These are phyloP conservation scores for Hirschfeldia incana DNA, from an alignment of 345 rosid genomes.

Conservation along the genomic window DNA sequence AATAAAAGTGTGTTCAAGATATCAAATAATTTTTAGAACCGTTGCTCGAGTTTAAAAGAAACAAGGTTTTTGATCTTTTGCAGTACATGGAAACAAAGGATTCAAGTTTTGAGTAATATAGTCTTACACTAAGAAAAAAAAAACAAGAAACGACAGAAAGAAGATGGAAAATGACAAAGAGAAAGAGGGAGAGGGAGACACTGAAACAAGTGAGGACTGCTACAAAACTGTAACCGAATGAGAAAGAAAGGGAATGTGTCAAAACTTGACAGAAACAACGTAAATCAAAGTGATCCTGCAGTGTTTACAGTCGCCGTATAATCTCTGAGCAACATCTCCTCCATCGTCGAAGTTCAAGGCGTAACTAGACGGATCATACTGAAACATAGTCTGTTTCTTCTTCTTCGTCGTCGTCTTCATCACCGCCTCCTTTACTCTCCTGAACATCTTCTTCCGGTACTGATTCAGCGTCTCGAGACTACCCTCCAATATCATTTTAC, in stretches of 20 bases:
- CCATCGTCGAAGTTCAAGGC: conserved; percentile 88
- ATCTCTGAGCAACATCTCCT: conserved; percentile 23
- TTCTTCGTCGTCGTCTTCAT: conserved; percentile 24
- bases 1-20: background rate
- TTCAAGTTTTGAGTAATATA: background rate
- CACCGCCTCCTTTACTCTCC: conserved; percentile 31
- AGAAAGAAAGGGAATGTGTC: conserved; percentile 5
- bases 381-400: conserved; percentile 53
- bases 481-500: conserved; percentile 31
- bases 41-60: background rate
- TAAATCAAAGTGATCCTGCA: conserved; percentile 41
- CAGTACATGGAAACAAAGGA: conserved; percentile 7
- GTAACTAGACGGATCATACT: conserved; percentile 92
- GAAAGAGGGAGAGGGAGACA: background rate
- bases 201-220: conserved; percentile 17
- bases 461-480: conserved; percentile 29
- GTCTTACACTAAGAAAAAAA: background rate
- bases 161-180: conserved; percentile 5
- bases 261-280: conserved; percentile 47
- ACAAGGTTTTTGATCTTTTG: background rate
- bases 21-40: background rate
- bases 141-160: conserved; percentile 6
- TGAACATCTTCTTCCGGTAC: conserved; percentile 30
- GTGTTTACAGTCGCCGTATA: conserved; percentile 26
- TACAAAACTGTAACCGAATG: conserved; percentile 11